Evolutionary conservation across 352 stramenopile genomes (phyloP).

Genomic region (Globisporangium spinosum): DNA sequence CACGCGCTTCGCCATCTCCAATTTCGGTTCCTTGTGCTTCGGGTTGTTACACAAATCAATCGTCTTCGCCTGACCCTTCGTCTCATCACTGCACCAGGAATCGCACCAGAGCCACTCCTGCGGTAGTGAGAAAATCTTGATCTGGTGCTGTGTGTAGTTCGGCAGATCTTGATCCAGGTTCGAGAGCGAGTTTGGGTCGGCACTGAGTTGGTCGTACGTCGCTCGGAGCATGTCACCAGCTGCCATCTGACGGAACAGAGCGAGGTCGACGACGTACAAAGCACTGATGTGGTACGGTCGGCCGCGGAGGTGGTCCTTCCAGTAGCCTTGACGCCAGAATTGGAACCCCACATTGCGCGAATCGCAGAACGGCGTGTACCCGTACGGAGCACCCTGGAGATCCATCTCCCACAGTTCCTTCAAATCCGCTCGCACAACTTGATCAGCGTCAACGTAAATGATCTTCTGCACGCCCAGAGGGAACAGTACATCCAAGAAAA

Average conservation of each 20-base stretch:
- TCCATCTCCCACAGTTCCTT: slow-evolving; percentile 99
- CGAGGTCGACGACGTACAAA: slow-evolving; percentile 98
- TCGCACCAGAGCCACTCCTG: slow-evolving; percentile 99
- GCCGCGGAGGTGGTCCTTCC: slow-evolving; percentile 95
- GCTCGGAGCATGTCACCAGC: slow-evolving; percentile 95
- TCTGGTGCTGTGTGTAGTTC: slow-evolving; percentile 95
- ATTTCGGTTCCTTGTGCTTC: slow-evolving; percentile 99
- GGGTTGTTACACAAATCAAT: slow-evolving; percentile 99
- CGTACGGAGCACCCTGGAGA: slow-evolving; percentile 94
- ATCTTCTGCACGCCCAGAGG: slow-evolving; percentile 98
- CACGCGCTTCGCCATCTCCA: slow-evolving; percentile 98
- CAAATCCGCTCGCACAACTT: slow-evolving; percentile 97
- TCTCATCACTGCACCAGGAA: slow-evolving; percentile 98
- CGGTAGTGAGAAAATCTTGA: slow-evolving; percentile 97
- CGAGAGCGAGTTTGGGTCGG: slow-evolving; percentile 97
- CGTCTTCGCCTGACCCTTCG: slow-evolving; percentile 97
- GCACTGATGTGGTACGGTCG: slow-evolving; percentile 99
- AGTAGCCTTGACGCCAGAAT: slow-evolving; percentile 98
- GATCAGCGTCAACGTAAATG: slow-evolving; percentile 99
- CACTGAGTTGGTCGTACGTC: slow-evolving; percentile 96
- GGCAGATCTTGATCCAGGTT: slow-evolving; percentile 99
- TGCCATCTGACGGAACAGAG: slow-evolving; percentile 91
- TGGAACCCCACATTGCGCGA: slow-evolving; percentile 97
- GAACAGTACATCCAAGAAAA: slow-evolving; percentile 99
- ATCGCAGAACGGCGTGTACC: slow-evolving; percentile 98